phyloP scores from a whole-genome alignment of 1,284 basidiomycete genomes.

The Puccinia hordei region DNA sequence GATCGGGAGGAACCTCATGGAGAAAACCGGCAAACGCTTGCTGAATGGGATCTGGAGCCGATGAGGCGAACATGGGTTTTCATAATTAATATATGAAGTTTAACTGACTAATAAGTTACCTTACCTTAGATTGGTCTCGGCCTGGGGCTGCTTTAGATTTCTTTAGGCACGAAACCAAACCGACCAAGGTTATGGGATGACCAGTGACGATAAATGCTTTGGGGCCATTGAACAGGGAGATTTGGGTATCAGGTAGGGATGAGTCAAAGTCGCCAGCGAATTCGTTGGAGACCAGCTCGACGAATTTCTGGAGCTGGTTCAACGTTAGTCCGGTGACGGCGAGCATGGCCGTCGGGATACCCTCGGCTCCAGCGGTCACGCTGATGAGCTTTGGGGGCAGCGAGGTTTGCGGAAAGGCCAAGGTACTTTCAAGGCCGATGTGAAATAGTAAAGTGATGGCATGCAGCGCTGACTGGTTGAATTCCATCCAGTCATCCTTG shows the following conservation, averaged over 20 bases:
- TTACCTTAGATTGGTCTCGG: slow-evolving; percentile 81
- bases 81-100: not conserved
- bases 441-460: slow-evolving; percentile 32
- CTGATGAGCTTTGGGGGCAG: slow-evolving; percentile 84
- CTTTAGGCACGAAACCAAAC: slow-evolving; percentile 84
- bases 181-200: slow-evolving; percentile 83
- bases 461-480: slow-evolving; percentile 14
- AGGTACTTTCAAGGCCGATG: slow-evolving; percentile 34
- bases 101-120: not conserved
- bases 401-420: slow-evolving; percentile 85
- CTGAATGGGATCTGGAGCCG: slow-evolving; percentile 72
- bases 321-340: slow-evolving; percentile 80
- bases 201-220: slow-evolving; percentile 91
- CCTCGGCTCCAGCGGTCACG: slow-evolving; percentile 88
- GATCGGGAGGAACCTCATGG: slow-evolving; percentile 87
- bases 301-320: slow-evolving; percentile 61
- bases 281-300: slow-evolving; percentile 57
- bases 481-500: slow-evolving; percentile 26
- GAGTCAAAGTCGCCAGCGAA: too few species aligned
- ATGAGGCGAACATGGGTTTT: not conserved
- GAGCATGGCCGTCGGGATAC: slow-evolving; percentile 89
- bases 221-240: slow-evolving; percentile 90
- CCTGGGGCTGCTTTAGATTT: slow-evolving; percentile 84
- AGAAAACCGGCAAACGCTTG: slow-evolving; percentile 91
- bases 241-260: slow-evolving; percentile 53